A percentile compares a stretch with the other conserved stretches of the same genome.
Evolutionary conservation across 2,329 filamentous ascomycete genomes (phyloP).

Genomic region (Xylariaceae sp.): DNA sequence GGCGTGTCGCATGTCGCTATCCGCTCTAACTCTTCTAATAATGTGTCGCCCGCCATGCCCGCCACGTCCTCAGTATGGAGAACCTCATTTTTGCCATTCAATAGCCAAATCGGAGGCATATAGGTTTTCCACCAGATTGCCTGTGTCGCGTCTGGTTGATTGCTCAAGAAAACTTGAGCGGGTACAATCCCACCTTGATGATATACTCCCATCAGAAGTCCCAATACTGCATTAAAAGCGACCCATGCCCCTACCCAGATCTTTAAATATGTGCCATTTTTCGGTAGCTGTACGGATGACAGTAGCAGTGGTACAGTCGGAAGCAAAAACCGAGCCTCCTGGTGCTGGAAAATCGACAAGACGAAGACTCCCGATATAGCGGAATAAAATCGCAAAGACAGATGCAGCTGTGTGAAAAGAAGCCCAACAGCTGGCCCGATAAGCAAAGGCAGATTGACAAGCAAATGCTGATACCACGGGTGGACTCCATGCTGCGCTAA

Average conservation of each 20-base stretch:
- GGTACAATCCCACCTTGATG: conserved; percentile 82
- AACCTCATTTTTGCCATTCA: conserved; percentile 77
- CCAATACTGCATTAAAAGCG: conserved; percentile 71
- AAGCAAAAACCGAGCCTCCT: conserved; percentile 80
- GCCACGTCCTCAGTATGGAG: conserved; percentile 77
- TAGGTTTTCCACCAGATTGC: conserved; percentile 89
- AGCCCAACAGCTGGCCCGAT: conserved; percentile 73
- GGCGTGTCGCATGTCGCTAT: conserved; percentile 69
- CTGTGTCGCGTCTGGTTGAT: conserved; percentile 70
- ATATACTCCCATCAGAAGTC: conserved; percentile 78
- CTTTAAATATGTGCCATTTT: conserved; percentile 54
- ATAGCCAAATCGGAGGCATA: conserved; percentile 79
- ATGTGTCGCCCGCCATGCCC: conserved; percentile 67
- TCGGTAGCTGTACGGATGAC: conserved; percentile 73
- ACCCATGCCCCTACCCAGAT: conserved; percentile 70
- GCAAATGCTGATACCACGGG: conserved; percentile 77
- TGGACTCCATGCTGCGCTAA: conserved; percentile 78
- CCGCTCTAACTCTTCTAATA: conserved; percentile 65
- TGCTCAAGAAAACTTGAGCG: conserved; percentile 76
- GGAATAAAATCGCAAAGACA: conserved; percentile 71
- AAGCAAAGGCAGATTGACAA: conserved; percentile 74
- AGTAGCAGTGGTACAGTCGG: conserved; percentile 79
- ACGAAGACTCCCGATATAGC: conserved; percentile 74
- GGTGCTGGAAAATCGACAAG: conserved; percentile 77
- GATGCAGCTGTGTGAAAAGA: conserved; percentile 62